Base-by-base conservation (phyloP, 2,329 filamentous ascomycete genomes). In the Harringtonia lauricola region DNA sequence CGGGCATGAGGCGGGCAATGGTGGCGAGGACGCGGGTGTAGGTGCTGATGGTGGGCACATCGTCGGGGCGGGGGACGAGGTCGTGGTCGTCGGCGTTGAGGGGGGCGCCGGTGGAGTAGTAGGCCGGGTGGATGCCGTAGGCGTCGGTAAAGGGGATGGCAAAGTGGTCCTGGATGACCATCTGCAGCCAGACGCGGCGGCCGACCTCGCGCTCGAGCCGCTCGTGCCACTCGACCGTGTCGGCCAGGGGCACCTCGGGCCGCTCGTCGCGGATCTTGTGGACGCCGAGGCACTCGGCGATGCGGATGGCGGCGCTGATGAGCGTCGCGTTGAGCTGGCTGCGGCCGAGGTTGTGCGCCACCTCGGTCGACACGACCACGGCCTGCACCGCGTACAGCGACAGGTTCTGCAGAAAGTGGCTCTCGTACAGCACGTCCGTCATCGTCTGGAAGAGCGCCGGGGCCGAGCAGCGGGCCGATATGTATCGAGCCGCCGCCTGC, bases 131-230 rank as follows among this genome's bases (percentile, higher is more conserved):
- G 31, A 63, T 62, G 42, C 57, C 55, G 47, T 62, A 64, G 8
- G 57, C 55, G 28, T 63, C 60, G 22, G 61, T 62, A 42, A 63
- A 63, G 2, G 60, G 56, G 19, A 63, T 52, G 17, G 50, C 49
- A 46, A 57, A 63, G 44, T 62, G 55, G 45, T 64, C 61, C 45
- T 64, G 61, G 17, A 64, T 58, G 19, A 62, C 55, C 42, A 58
- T 52, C 45, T 64, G 61, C 46, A 58, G 57, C 62, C 62, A 64
- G 6, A 59, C 52, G 15, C 61, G 51, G 28, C 57, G 54, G 9
- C 60, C 60, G 10, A 62, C 53, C 50, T 64, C 61, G 29, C 54
- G 45, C 34, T 57, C 55, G 13, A 56, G 39, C 4, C 15, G 26
- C 15, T 48, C 49, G 14, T 40, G 42, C 44, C 36, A 42, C 12